Evolutionary conservation across 768 basidiomycete genomes (phyloP).

Genomic region (Lentinula raphanica): DNA sequence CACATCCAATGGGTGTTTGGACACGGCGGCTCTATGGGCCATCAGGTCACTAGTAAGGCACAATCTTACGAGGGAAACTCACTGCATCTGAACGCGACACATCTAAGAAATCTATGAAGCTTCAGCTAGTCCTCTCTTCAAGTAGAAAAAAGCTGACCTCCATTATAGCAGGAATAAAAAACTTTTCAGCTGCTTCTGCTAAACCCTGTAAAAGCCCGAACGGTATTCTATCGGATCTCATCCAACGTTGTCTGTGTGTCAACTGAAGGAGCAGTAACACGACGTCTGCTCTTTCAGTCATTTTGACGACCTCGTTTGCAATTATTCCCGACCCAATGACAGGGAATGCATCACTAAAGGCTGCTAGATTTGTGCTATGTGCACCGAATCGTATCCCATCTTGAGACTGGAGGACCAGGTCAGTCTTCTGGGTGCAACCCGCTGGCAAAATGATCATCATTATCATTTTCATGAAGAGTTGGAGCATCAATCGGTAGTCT

Average conservation of each 20-base stretch:
- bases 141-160: neutral
- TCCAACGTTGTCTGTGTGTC: neutral
- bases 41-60: neutral
- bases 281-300: neutral
- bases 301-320: neutral
- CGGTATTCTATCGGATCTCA: neutral
- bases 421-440: neutral
- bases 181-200: neutral
- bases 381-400: neutral
- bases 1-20: neutral
- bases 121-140: neutral
- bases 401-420: neutral
- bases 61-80: neutral
- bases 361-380: neutral
- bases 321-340: neutral
- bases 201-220: neutral
- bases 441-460: neutral
- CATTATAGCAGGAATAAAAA: neutral
- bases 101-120: neutral
- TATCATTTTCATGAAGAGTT: neutral
- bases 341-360: neutral
- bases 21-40: neutral
- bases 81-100: neutral
- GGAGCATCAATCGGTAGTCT: no score
- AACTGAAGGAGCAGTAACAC: conserved; percentile 1